Evolutionary conservation across 768 basidiomycete genomes (phyloP).

Genomic region (Galerina marginata): DNA sequence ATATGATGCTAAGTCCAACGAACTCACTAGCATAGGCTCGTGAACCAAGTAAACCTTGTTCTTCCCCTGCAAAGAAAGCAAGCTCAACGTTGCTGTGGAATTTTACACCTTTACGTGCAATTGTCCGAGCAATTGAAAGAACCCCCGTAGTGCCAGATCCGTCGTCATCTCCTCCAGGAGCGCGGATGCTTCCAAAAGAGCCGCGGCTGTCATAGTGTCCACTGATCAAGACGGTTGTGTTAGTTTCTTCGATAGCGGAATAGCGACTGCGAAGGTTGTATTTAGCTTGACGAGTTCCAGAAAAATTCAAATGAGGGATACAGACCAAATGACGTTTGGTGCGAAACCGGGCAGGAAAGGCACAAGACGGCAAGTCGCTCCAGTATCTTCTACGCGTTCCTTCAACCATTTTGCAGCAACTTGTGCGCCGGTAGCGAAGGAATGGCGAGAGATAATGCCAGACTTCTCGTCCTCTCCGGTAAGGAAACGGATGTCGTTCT

Average conservation of each 20-base stretch:
- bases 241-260: conserved; percentile 55
- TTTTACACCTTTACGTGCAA: conserved; percentile 64
- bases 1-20: neutral
- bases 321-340: conserved; percentile 88
- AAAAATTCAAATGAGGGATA: conserved; percentile 4
- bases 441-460: conserved; percentile 80
- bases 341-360: conserved; percentile 75
- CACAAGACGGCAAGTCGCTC: conserved; percentile 73
- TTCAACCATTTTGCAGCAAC: conserved; percentile 80
- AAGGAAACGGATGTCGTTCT: conserved; percentile 76
- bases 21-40: conserved; percentile 78
- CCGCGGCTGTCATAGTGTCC: conserved; percentile 94
- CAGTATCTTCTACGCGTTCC: conserved; percentile 70
- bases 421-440: conserved; percentile 70
- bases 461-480: conserved; percentile 84
- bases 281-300: neutral
- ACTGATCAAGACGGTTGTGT: conserved; percentile 72
- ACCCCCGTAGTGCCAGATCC: conserved; percentile 69
- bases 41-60: conserved; percentile 86
- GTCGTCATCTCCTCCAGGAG: conserved; percentile 60
- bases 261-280: conserved; percentile 54
- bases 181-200: conserved; percentile 78
- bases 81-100: conserved; percentile 84
- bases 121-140: conserved; percentile 80
- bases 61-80: conserved; percentile 88